Percentiles rank a stretch among this genome's conserved stretches.
Conservation (phyloP, 2,329 filamentous ascomycete species). For the Fusarium hostae region DNA sequence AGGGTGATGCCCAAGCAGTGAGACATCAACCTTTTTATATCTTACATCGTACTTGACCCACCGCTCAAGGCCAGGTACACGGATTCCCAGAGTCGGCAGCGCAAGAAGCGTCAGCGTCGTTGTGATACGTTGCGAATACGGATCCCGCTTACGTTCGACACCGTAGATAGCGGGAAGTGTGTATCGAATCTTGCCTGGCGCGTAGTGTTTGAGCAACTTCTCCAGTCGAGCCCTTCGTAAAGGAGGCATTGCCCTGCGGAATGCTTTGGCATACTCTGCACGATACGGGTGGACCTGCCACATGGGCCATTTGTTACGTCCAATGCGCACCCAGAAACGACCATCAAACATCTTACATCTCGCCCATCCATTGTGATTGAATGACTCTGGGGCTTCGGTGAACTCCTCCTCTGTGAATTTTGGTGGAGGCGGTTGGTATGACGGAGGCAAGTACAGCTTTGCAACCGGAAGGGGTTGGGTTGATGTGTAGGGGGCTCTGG, state of each 20-base stretch:
- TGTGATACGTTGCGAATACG: constrained; percentile 40
- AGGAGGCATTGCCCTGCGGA: constrained; percentile 57
- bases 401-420: constrained; percentile 15
- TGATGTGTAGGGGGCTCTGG: constrained; percentile 58
- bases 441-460: constrained; percentile 40
- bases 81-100: constrained; percentile 63
- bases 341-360: constrained; percentile 64
- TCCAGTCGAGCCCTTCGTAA: constrained; percentile 51
- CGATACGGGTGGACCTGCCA: constrained; percentile 60
- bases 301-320: constrained; percentile 54
- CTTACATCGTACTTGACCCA: constrained; percentile 62
- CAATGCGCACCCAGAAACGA: constrained; percentile 69
- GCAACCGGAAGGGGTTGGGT: constrained; percentile 47
- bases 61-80: constrained; percentile 58
- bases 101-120: constrained; percentile 58
- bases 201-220: constrained; percentile 58
- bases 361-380: constrained; percentile 50
- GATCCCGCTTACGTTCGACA: constrained; percentile 48
- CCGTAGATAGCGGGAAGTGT: constrained; percentile 67
- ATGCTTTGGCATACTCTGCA: constrained; percentile 56
- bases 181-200: constrained; percentile 66
- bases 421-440: constrained; percentile 25
- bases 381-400: constrained; percentile 2
- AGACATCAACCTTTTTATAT: constrained; percentile 61
- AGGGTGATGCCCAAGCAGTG: constrained; percentile 48